Evolutionary conservation across 768 basidiomycete species (phyloP).

Genomic region (Gymnopilus dilepis): DNA sequence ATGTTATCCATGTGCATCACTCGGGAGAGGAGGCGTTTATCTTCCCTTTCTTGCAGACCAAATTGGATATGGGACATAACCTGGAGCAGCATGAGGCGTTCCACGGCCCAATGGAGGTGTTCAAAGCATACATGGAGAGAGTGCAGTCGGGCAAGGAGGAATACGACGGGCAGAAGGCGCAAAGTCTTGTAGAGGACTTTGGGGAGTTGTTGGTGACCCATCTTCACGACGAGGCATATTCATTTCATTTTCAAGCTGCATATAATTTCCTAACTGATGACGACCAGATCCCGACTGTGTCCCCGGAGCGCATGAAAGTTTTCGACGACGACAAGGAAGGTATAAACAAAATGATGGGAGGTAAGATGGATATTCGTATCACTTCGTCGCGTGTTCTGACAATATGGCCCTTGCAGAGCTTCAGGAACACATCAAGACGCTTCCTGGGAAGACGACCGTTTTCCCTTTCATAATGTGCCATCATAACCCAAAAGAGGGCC

Average conservation of each 20-base stretch:
- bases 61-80: slow-evolving; percentile 31
- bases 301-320: slow-evolving; percentile 21
- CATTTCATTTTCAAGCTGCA: neutral
- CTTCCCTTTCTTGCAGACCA: slow-evolving; percentile 30
- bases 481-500: slow-evolving; percentile 24
- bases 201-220: slow-evolving; percentile 29
- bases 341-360: slow-evolving; percentile 7
- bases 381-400: neutral
- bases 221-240: slow-evolving; percentile 32
- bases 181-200: slow-evolving; percentile 26
- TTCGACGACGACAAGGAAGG: slow-evolving; percentile 20
- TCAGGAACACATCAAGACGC: slow-evolving; percentile 27
- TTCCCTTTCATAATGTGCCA: slow-evolving; percentile 27
- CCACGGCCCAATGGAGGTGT: slow-evolving; percentile 22
- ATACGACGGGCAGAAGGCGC: slow-evolving; percentile 26
- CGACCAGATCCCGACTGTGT: slow-evolving; percentile 27
- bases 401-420: slow-evolving; percentile 13
- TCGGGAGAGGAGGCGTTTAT: slow-evolving; percentile 31
- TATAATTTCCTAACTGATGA: neutral
- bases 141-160: slow-evolving; percentile 13
- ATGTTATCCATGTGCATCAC: slow-evolving; percentile 29
- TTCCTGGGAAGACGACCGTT: slow-evolving; percentile 17
- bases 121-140: slow-evolving; percentile 26
- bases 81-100: slow-evolving; percentile 33
- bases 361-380: slow-evolving; percentile 1